Conservation (phyloP, 306 rosid genomes). For the Bauhinia variegata region DNA sequence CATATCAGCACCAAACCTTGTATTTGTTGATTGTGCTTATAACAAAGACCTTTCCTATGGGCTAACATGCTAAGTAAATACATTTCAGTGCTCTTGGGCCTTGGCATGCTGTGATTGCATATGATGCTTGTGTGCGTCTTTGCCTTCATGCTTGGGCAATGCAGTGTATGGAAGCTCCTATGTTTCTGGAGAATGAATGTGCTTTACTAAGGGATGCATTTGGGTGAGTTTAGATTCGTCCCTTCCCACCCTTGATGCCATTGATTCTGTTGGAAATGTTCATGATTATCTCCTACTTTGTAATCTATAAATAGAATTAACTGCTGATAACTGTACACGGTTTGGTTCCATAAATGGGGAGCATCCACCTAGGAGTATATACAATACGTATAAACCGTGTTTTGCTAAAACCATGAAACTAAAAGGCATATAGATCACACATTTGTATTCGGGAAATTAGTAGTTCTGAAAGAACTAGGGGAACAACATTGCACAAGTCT, state of each 20-base stretch:
- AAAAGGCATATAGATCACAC: slow-evolving; percentile 4
- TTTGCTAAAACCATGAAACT: slow-evolving; percentile 4
- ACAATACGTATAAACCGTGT: slow-evolving; percentile 9
- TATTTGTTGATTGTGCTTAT: slow-evolving; percentile 26
- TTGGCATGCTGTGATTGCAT: slow-evolving; percentile 89
- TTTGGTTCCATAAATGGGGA: slow-evolving; percentile 22
- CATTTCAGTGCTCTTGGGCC: slow-evolving; percentile 89
- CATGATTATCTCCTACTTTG: not conserved
- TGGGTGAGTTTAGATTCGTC: slow-evolving; percentile 59
- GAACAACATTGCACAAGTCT: not conserved
- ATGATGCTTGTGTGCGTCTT: slow-evolving; percentile 94
- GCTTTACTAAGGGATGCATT: slow-evolving; percentile 84
- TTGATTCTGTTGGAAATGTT: not conserved
- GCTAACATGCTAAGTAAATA: slow-evolving; percentile 34
- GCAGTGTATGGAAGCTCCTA: slow-evolving; percentile 98
- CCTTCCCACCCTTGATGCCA: slow-evolving; percentile 22
- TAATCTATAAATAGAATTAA: slow-evolving; percentile 2
- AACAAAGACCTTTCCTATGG: slow-evolving; percentile 16
- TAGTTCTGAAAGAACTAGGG: not conserved
- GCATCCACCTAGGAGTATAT: slow-evolving; percentile 8
- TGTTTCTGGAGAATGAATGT: slow-evolving; percentile 94
- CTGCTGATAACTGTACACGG: not conserved
- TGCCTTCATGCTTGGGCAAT: slow-evolving; percentile 99
- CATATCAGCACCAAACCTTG: slow-evolving; percentile 33
- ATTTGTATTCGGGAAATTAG: not conserved